Conservation (phyloP, 2,329 filamentous ascomycete species). For the Cladosporium sp. region DNA sequence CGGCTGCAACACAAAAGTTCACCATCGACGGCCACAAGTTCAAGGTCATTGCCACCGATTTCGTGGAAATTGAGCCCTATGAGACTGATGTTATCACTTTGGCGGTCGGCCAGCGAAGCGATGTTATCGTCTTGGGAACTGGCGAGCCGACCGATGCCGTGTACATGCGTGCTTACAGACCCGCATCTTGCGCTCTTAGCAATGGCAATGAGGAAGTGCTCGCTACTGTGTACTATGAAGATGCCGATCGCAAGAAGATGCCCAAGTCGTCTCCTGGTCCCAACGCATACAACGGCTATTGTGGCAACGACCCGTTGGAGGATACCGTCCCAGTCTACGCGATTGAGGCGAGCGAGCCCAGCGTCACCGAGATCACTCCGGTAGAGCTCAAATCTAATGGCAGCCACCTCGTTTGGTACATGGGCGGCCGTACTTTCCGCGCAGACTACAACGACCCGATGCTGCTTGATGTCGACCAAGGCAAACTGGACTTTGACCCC, state of each 20-base stretch:
- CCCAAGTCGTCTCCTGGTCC: constrained; percentile 42
- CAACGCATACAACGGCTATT: constrained; percentile 35
- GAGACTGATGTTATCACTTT: constrained; percentile 36
- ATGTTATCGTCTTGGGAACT: constrained; percentile 35
- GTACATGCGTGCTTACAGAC: constrained; percentile 16
- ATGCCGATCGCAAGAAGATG: constrained; percentile 47
- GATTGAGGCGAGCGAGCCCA: constrained; percentile 36
- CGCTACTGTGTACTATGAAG: constrained; percentile 64
- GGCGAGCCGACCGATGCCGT: constrained; percentile 19
- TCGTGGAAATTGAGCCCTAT: constrained; percentile 41
- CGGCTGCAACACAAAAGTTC: constrained; percentile 40
- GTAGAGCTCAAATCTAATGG: constrained; percentile 42
- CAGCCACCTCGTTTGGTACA: constrained; percentile 53
- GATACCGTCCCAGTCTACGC: constrained; percentile 51
- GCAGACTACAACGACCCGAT: constrained; percentile 42
- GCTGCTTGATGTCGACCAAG: constrained; percentile 34
- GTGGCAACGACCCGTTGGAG: constrained; percentile 55
- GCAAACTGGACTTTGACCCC: constrained; percentile 29
- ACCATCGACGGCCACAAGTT: constrained; percentile 42
- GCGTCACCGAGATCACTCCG: constrained; percentile 38
- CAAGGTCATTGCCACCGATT: constrained; percentile 41
- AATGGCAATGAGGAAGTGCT: constrained; percentile 41
- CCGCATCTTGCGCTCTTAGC: constrained; percentile 35
- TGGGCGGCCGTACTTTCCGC: constrained; percentile 50
- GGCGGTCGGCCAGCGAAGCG: constrained; percentile 40